Evolutionary conservation across 208 protist genomes (phyloP).

Genomic region (Trypanosomatidae sp.): DNA sequence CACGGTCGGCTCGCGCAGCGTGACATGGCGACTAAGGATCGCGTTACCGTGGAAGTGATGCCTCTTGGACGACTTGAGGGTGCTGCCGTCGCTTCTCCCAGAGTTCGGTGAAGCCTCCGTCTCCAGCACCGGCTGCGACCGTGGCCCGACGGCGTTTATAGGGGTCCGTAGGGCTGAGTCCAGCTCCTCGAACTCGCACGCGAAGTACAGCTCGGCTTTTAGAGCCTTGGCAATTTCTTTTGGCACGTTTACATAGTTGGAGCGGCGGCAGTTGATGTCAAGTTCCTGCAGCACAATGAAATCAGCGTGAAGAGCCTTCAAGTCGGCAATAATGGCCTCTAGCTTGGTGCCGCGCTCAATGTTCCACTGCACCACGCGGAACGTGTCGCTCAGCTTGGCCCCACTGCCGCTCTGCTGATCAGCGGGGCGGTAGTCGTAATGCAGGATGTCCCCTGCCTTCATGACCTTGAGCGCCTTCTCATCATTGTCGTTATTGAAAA

Average conservation of each 20-base stretch:
- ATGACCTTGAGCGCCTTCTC: constrained; percentile 23
- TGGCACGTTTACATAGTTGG: constrained; percentile 60
- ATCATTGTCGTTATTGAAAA: constrained; percentile 6
- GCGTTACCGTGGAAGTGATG: constrained; percentile 83
- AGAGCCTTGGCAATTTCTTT: constrained; percentile 61
- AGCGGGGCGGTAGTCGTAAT: constrained; percentile 64
- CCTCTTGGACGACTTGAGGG: background rate
- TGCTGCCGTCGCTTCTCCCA: background rate
- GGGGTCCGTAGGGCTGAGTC: constrained; percentile 33
- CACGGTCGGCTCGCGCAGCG: constrained; percentile 39
- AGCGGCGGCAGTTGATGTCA: constrained; percentile 77
- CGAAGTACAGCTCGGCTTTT: constrained; percentile 58
- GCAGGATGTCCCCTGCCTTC: constrained; percentile 46
- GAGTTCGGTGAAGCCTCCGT: background rate
- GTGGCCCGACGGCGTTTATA: constrained; percentile 49
- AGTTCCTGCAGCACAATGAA: constrained; percentile 83
- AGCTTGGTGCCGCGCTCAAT: constrained; percentile 77
- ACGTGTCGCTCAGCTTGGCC: constrained; percentile 40
- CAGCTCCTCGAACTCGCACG: constrained; percentile 82
- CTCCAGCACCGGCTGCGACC: constrained; percentile 29
- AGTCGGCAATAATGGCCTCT: constrained; percentile 49
- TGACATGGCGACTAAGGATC: constrained; percentile 46
- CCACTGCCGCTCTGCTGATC: background rate
- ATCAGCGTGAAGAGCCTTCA: constrained; percentile 54
- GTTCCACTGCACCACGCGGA: constrained; percentile 82